Base-by-base conservation (phyloP, 2,329 filamentous ascomycete species). In the Claviceps humidiphila region DNA sequence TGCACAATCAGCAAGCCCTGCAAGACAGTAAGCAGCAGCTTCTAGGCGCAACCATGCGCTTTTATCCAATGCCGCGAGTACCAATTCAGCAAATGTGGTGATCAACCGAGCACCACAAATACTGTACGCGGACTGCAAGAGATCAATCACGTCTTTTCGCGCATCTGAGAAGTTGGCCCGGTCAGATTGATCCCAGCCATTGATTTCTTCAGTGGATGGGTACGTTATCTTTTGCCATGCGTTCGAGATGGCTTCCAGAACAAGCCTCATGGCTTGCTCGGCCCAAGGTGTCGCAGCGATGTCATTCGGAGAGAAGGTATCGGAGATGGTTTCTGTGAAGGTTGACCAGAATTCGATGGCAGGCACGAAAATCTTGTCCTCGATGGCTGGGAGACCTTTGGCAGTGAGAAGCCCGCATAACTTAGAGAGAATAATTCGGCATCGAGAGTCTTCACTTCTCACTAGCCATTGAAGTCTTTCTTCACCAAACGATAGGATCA, bases 331-430 rank as follows among this genome's bases (percentile, higher is more conserved):
- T 66, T 89, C 87, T 5, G 87, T 79, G 62, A 84, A 89, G 1
- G 80, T 82, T 17, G 80, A 84, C 87, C 88, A 93, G 63, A 93
- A 91, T 60, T 93, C 87, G 14, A 91, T 74, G 1, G 83, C 80
- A 1, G 81, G 78, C 0, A 86, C 78, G 52, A 88, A 89, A 11
- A 89, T 80, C 56, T 80, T 82, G 60, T 93, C 85, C 52, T 91
- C 86, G 4, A 77, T 77, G 1, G 83, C 81, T 1, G 85, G 79
- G 58, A 80, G 77, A 1, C 87, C 86, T 13, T 80, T 72, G 13
- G 81, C 77, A 20, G 75, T 75, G 24, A 90, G 71, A 5, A 93
- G 74, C 4, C 81, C 79, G 54, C 77, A 80, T n/a, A 87, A 71
- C 38, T 74, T 76, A 2, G 70, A 68, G 14, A 87, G 66, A 49